Evolutionary conservation across 345 rosid species (phyloP).

Genomic region (Salix udensis): DNA sequence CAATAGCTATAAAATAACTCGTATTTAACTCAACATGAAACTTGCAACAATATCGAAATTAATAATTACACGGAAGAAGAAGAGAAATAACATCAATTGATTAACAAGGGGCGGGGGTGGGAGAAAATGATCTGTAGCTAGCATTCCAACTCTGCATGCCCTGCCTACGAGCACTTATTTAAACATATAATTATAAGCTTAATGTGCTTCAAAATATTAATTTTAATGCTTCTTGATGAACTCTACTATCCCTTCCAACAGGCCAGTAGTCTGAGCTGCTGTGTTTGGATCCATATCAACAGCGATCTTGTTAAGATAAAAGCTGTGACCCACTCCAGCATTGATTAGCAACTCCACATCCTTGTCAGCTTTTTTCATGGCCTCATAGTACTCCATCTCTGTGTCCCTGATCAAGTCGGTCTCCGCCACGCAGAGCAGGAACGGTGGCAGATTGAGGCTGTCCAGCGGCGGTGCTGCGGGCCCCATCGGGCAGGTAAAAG

Average conservation of each 20-base stretch:
- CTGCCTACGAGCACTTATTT: neutral
- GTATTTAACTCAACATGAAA: neutral
- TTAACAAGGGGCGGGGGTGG: neutral
- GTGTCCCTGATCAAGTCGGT: slow-evolving; percentile 50
- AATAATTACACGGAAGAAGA: neutral
- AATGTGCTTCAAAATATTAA: neutral
- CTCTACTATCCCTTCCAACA: slow-evolving; percentile 34
- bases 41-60: neutral
- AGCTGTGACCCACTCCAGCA: slow-evolving; percentile 54
- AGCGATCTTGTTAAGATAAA: slow-evolving; percentile 54
- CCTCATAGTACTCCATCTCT: slow-evolving; percentile 55
- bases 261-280: slow-evolving; percentile 26
- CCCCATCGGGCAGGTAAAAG: slow-evolving; percentile 64
- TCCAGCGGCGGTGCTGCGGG: slow-evolving; percentile 29
- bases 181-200: neutral
- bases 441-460: slow-evolving; percentile 42
- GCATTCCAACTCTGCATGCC: neutral
- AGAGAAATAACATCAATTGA: neutral
- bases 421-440: slow-evolving; percentile 48
- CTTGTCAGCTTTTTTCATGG: slow-evolving; percentile 42
- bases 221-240: slow-evolving; percentile 35
- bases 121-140: neutral
- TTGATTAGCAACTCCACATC: slow-evolving; percentile 45
- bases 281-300: slow-evolving; percentile 44
- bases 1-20: no score